Conservation (phyloP, 129 eudicot genomes). For the Flaveria brownii region DNA sequence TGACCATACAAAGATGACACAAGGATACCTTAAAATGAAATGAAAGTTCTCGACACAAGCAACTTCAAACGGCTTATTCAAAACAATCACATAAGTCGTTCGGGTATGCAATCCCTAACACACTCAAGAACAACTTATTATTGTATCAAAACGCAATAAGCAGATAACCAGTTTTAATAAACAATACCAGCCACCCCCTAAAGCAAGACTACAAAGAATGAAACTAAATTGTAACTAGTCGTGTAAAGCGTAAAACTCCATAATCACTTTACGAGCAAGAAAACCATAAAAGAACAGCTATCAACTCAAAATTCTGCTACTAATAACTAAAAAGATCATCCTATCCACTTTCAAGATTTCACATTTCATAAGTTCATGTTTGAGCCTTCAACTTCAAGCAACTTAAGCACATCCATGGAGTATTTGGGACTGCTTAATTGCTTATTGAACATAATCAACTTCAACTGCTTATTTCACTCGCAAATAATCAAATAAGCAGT, state of each 20-base stretch:
- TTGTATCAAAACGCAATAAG: neutral
- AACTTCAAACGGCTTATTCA: neutral
- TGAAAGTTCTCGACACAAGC: neutral
- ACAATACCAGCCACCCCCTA: too few species aligned
- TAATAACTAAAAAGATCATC: too few species aligned
- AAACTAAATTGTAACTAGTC: too few species aligned
- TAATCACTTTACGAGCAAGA: too few species aligned
- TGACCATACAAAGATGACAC: neutral
- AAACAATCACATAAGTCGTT: neutral
- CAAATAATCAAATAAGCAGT: neutral
- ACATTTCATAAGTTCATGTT: neutral
- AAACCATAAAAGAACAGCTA: neutral
- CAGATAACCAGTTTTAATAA: neutral
- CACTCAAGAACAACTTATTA: neutral
- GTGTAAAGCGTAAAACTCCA: too few species aligned
- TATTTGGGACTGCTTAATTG: neutral
- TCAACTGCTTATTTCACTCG: neutral
- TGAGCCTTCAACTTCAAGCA: neutral
- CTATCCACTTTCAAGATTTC: too few species aligned
- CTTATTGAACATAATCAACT: neutral
- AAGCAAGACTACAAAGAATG: too few species aligned
- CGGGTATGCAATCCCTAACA: neutral
- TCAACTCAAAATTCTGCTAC: too few species aligned
- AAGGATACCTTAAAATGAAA: too few species aligned
- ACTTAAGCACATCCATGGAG: neutral